A percentile compares a stretch with the other conserved stretches of the same genome.
Conservation (phyloP, 208 protist genomes). For the Zelonia costaricensis region DNA sequence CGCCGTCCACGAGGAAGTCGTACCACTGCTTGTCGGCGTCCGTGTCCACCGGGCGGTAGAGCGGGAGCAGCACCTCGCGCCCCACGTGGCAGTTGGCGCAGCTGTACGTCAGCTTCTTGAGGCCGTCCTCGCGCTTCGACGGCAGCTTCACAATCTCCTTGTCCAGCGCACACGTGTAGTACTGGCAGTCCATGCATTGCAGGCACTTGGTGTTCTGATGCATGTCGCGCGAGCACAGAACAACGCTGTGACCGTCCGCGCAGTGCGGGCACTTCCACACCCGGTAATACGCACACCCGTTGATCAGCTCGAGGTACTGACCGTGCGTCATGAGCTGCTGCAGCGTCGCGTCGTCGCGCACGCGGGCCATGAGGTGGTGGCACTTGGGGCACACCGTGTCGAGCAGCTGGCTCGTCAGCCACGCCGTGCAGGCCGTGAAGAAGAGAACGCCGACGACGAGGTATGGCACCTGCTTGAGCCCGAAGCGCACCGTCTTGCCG, state of each 20-base stretch:
- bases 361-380: constrained; percentile 66
- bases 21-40: constrained; percentile 79
- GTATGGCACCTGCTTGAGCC: constrained; percentile 58
- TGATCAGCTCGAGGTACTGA: constrained; percentile 76
- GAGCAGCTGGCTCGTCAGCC: constrained; percentile 65
- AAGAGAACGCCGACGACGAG: constrained; percentile 58
- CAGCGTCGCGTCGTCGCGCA: constrained; percentile 70
- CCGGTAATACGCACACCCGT: constrained; percentile 81
- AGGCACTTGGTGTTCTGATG: constrained; percentile 82
- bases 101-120: constrained; percentile 77
- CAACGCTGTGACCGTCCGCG: constrained; percentile 47
- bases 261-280: constrained; percentile 84
- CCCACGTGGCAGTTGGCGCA: constrained; percentile 82
- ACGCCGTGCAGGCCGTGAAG: constrained; percentile 60
- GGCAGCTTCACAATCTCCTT: constrained; percentile 83
- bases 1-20: constrained; percentile 72
- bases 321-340: constrained; percentile 63
- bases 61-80: constrained; percentile 74
- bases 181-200: constrained; percentile 86
- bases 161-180: constrained; percentile 77
- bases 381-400: constrained; percentile 83
- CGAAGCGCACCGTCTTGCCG: constrained; percentile 63
- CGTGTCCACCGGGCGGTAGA: constrained; percentile 72
- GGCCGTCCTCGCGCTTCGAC: constrained; percentile 75
- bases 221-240: constrained; percentile 75